Evolutionary conservation across 257 asterid genomes (phyloP).

Genomic region (Coffea canephora): DNA sequence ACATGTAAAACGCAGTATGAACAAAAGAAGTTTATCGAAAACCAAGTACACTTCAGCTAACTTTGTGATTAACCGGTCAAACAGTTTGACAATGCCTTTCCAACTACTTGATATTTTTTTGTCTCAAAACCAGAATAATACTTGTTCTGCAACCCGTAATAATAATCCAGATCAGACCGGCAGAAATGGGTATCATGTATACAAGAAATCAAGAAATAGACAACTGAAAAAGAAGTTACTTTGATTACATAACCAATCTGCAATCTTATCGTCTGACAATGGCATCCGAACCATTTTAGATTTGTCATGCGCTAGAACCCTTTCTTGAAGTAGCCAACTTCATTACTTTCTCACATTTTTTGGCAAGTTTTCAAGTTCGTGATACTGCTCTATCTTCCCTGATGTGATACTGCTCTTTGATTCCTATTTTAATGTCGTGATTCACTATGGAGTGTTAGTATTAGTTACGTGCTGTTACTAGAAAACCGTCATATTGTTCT

Average conservation of each 20-base stretch:
- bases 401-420: constrained; percentile 89
- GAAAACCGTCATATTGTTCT: constrained; percentile 13
- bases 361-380: background rate
- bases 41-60: background rate
- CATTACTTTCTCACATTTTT: background rate
- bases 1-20: background rate
- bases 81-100: background rate
- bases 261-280: background rate
- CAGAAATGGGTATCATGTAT: background rate
- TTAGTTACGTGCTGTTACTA: background rate
- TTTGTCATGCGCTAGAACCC: background rate
- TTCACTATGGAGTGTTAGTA: constrained; percentile 60
- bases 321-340: background rate
- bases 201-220: background rate
- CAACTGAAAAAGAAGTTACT: background rate
- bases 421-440: constrained; percentile 74
- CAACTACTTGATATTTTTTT: background rate
- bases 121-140: background rate
- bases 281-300: background rate
- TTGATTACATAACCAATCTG: background rate
- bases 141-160: background rate
- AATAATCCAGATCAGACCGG: background rate
- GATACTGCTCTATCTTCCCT: constrained; percentile 57
- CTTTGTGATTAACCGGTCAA: background rate
- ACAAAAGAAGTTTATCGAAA: background rate